Evolutionary conservation across 345 rosid species (phyloP), one percentile per base, ranked within the genome.

Genomic region (Murraya koenigii): DNA sequence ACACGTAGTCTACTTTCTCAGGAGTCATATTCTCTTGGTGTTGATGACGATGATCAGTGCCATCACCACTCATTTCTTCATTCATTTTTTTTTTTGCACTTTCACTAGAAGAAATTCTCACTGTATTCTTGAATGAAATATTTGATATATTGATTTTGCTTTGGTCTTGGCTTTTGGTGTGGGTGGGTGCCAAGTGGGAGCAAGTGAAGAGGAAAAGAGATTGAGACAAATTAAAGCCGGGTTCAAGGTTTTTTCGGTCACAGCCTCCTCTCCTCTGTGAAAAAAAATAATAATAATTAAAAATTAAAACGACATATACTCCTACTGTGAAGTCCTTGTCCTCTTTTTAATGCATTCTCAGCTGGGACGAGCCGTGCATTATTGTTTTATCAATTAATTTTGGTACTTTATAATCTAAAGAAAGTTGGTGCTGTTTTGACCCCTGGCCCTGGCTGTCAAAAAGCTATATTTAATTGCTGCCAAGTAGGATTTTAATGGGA

Each of bases 1-100:
- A 93, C 82, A 93, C 93, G 58, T 88, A 93, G 44, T 93, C 97
- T 36, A 90, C 87, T 68, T 82, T 90, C 80, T 88, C 93, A 38
- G 83, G 87, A 30, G 72, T 30, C 20, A 30, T 70, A 17, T 20
- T 78, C 8, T 47, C 86, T 54, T 59, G 79, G 1, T 74, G 58
- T 62, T 49, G 78, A 8, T 72, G 58, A 63, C 74, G 76, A 39
- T 79, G 83, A 28, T 58, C 88, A 52, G 77, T 17, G 25, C 2
- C 44, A 47, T 75, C 89, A 2, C 93, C 97, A 72, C 75, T 87
- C 93, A 90, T 90, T 78, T 89, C 97, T 80, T 81, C 86, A 77
- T 92, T 89, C 93, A 90, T 92, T 75, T 1, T 75, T 64, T 49
- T 13, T 11, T 41, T 44, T 3, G 0, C 49, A 3, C 49, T 44